Percentiles rank a stretch among this genome's conserved stretches.
These are phyloP conservation scores for Fusarium robinianum DNA, from an alignment of 2,329 filamentous ascomycete genomes.

Conservation along the genomic window DNA sequence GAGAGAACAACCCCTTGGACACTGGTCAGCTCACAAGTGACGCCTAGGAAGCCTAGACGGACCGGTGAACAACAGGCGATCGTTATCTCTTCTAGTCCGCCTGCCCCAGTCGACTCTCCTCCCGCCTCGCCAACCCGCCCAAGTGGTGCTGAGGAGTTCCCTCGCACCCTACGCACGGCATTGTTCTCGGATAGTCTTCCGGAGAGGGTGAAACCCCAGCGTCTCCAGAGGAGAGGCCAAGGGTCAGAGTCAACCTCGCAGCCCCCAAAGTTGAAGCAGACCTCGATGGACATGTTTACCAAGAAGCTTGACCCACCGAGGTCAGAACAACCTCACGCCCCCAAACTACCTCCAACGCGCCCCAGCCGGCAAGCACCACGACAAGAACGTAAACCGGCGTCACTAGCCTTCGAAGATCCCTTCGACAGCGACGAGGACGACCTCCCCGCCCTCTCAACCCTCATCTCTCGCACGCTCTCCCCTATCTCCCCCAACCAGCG, in stretches of 20 bases:
- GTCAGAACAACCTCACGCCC: conserved; percentile 9
- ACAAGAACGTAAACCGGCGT: too few species aligned
- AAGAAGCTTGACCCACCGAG: conserved; percentile 9
- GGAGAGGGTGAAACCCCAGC: conserved; percentile 30
- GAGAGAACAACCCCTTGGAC: conserved; percentile 44
- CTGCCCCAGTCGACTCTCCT: conserved; percentile 38
- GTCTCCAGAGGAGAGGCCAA: too few species aligned
- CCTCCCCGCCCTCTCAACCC: conserved; percentile 17
- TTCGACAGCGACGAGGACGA: conserved; percentile 24
- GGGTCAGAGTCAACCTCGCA: too few species aligned
- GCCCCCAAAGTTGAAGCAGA: conserved; percentile 38
- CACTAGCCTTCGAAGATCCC: conserved; percentile 1
- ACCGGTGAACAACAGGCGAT: conserved; percentile 44
- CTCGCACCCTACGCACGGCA: conserved; percentile 35
- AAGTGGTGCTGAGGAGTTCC: conserved; percentile 20
- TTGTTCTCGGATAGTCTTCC: conserved; percentile 25
- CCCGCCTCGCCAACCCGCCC: conserved; percentile 27
- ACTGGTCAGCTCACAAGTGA: conserved; percentile 49
- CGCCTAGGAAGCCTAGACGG: conserved; percentile 43
- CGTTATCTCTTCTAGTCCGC: conserved; percentile 52
- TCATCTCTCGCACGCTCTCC: conserved; percentile 14
- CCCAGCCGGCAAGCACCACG: not conserved
- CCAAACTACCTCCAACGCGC: conserved; percentile 1
- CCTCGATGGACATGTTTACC: conserved; percentile 41
- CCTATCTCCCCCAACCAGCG: conserved; percentile 18